Evolutionary conservation across 805 yeast genomes (phyloP), one percentile per base, ranked within the genome.

Genomic region (Saccharomycopsis sp.): DNA sequence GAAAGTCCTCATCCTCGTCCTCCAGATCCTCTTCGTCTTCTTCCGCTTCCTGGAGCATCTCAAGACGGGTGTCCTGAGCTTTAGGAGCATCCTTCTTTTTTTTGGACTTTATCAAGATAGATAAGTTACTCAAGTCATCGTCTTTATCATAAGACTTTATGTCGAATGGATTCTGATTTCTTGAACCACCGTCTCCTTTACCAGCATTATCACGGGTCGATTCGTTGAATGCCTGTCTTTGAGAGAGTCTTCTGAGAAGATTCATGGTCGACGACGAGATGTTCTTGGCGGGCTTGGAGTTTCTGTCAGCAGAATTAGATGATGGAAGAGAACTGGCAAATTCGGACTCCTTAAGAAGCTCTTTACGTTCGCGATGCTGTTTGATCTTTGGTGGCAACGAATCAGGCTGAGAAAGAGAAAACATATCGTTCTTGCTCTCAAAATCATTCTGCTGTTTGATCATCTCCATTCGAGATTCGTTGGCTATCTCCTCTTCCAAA

Each of bases 341-440:
- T 12, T 19, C 47, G 34, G 41, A 15, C 22, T 52, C 24, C 38
- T 24, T 41, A 19, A 50, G 51, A 41, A 12, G 17, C 42, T 47
- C 42, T 47, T 54, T 55, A 5, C 12, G 20, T 34, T 56, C 57
- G 12, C 41, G 34, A 23, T 49, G 54, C 22, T 56, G 60, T 23
- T 58, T 51, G 25, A 61, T 20, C 47, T 58, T 61, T 15, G 59
- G 55, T 14, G 62, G 57, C 8, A 61, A 23, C 3, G 59, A 54
- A 41, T 51, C 58, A 1, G 63, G 63, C 34, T 61, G 63, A 15
- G 61, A 58, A 5, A 61, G 24, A 8, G 63, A 58, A 54, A 61
- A 61, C 7, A 61, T 12, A 17, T 44, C 49, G 12, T 44, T 44
- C 12, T 44, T 44, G 22, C 22, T 44, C 22, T 44, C 49, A 44